These are phyloP conservation scores for Monosporascus ibericus DNA, from an alignment of 2,329 filamentous ascomycete species.

Conservation along the genomic window DNA sequence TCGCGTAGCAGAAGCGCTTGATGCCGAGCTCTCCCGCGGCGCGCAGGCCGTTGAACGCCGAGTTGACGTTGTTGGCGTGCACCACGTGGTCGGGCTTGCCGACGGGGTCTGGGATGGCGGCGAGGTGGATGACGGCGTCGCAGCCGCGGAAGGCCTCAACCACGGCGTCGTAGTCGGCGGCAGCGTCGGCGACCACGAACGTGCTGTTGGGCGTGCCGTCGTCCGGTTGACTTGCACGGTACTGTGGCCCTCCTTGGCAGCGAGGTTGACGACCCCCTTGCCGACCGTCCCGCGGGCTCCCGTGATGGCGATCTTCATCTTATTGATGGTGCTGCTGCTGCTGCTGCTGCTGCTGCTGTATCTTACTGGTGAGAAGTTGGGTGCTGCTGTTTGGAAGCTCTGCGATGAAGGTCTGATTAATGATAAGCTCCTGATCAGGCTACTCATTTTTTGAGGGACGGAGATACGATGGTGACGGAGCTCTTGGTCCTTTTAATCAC, in stretches of 20 bases:
- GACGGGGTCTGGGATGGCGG: slow-evolving; percentile 29
- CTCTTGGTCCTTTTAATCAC: no score
- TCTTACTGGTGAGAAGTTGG: no score
- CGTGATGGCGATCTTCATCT: slow-evolving; percentile 35
- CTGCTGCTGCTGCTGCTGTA: no score
- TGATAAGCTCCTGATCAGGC: no score
- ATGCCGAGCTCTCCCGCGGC: slow-evolving; percentile 29
- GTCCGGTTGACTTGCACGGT: slow-evolving; percentile 29
- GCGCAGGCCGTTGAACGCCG: slow-evolving; percentile 32
- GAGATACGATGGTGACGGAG: no score
- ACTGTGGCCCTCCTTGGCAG: slow-evolving; percentile 24
- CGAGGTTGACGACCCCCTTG: slow-evolving; percentile 23
- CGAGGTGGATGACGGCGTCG: slow-evolving; percentile 32
- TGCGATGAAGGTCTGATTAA: no score
- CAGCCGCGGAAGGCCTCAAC: slow-evolving; percentile 17
- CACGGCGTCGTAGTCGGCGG: slow-evolving; percentile 23
- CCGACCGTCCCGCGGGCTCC: slow-evolving; percentile 29
- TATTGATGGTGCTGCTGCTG: not conserved
- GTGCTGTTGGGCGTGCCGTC: slow-evolving; percentile 26
- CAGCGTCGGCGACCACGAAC: slow-evolving; percentile 18
- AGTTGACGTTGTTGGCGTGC: slow-evolving; percentile 31
- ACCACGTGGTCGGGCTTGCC: slow-evolving; percentile 25
- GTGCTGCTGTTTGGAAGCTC: no score
- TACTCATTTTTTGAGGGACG: no score
- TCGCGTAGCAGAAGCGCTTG: slow-evolving; percentile 25